phyloP scores from a whole-genome alignment of 1,139 yeast genomes.

The Yamadazyma trypodendri region DNA sequence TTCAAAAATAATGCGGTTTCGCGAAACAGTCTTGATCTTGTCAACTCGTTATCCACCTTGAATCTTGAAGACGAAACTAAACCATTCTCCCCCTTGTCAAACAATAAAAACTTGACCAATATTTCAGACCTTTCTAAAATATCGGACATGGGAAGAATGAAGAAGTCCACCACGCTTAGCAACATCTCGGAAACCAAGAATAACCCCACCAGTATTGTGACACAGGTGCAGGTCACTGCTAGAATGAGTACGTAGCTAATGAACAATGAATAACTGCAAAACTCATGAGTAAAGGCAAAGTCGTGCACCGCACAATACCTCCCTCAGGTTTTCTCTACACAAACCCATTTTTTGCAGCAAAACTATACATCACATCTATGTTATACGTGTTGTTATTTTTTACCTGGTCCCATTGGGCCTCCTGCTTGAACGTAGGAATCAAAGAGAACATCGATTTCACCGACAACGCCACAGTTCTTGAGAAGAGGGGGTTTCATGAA shows the following conservation, averaged over 20 bases:
- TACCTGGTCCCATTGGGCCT: background rate
- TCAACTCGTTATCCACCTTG: constrained; percentile 15
- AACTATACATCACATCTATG: background rate
- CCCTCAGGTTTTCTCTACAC: no score
- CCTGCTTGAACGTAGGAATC: constrained; percentile 5
- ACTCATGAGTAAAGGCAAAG: background rate
- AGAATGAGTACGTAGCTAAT: constrained; percentile 34
- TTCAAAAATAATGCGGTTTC: constrained; percentile 23
- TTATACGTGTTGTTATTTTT: background rate
- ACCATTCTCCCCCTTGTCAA: constrained; percentile 27
- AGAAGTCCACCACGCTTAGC: constrained; percentile 31
- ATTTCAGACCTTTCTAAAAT: constrained; percentile 12
- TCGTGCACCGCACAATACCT: constrained; percentile 1
- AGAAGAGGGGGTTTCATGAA: constrained; percentile 36
- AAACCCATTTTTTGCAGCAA: constrained; percentile 6
- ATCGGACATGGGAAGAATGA: constrained; percentile 14
- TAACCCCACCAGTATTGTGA: constrained; percentile 42
- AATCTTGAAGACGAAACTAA: constrained; percentile 16
- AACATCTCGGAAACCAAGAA: constrained; percentile 34
- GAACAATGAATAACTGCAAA: background rate
- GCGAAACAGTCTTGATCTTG: constrained; percentile 11
- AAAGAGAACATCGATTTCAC: constrained; percentile 5
- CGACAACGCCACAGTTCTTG: constrained; percentile 7
- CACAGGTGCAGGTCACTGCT: constrained; percentile 48
- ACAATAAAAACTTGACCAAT: constrained; percentile 29